Evolutionary conservation across 2,329 filamentous ascomycete species (phyloP).

Genomic region (Hypoxylon sp.): DNA sequence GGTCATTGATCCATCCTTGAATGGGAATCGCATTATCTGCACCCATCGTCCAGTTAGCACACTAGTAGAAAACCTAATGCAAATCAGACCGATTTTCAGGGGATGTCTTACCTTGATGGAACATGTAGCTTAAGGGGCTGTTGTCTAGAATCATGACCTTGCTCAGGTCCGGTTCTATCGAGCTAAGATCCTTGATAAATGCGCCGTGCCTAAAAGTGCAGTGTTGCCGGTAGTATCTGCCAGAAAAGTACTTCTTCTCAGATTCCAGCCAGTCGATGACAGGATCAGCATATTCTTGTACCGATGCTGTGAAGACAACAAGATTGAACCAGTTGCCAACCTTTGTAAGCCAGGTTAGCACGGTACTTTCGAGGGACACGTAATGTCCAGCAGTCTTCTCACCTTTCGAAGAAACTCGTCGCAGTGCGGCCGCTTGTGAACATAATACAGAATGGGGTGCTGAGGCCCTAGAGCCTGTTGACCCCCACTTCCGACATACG

Average conservation of each 20-base stretch:
- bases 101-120: slow-evolving; percentile 85
- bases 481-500: slow-evolving; percentile 76
- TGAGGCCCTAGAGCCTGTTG: slow-evolving; percentile 81
- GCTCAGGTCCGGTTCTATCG: slow-evolving; percentile 95
- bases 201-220: slow-evolving; percentile 96
- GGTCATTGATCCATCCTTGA: slow-evolving; percentile 99
- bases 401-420: slow-evolving; percentile 94
- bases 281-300: slow-evolving; percentile 98
- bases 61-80: slow-evolving; percentile 12
- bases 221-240: slow-evolving; percentile 95
- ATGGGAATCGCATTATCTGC: slow-evolving; percentile 98
- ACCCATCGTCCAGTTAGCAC: slow-evolving; percentile 40
- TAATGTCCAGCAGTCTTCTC: slow-evolving; percentile 50
- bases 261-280: slow-evolving; percentile 99
- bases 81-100: slow-evolving; percentile 19
- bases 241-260: slow-evolving; percentile 96
- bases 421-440: slow-evolving; percentile 96
- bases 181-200: slow-evolving; percentile 97
- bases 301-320: slow-evolving; percentile 95
- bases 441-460: slow-evolving; percentile 98
- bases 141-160: slow-evolving; percentile 99
- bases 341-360: slow-evolving; percentile 59
- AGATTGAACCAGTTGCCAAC: slow-evolving; percentile 99
- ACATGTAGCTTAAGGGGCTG: slow-evolving; percentile 97
- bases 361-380: slow-evolving; percentile 3